Conservation (phyloP, 352 stramenopile species). For the Plasmopara muralis region DNA sequence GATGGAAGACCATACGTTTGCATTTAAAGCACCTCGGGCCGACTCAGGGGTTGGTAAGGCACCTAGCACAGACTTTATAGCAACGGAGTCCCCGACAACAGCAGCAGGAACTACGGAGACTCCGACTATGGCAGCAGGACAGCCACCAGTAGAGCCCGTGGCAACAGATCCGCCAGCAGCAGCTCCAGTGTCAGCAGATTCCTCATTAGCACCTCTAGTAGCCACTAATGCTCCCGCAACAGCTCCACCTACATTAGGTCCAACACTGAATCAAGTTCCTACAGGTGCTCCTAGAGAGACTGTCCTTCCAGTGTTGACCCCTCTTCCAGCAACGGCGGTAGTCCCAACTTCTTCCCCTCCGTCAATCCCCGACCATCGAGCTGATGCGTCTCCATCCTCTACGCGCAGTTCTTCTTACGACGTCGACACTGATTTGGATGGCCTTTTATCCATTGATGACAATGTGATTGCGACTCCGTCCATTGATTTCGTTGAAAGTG, state of each 20-base stretch:
- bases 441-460: neutral
- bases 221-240: conserved; percentile 3
- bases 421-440: neutral
- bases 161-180: conserved; percentile 4
- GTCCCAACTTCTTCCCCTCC: conserved; percentile 11
- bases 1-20: conserved; percentile 1
- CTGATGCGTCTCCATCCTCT: conserved; percentile 8
- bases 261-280: neutral
- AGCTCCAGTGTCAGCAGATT: conserved; percentile 4
- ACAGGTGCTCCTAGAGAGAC: conserved; percentile 1
- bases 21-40: conserved; percentile 9
- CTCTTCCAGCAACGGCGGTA: conserved; percentile 8
- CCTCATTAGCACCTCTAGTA: conserved; percentile 1
- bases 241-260: conserved; percentile 1
- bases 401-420: neutral
- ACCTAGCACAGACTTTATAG: conserved; percentile 6
- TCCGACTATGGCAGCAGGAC: neutral
- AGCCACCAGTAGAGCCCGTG: conserved; percentile 2
- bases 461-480: neutral
- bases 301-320: neutral
- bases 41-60: neutral
- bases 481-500: neutral
- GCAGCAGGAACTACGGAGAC: neutral
- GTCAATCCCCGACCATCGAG: conserved; percentile 6
- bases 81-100: conserved; percentile 2